Percentiles rank a stretch among this genome's conserved stretches.
phyloP scores from a whole-genome alignment of 768 basidiomycete species.

The Hericium coralloides region DNA sequence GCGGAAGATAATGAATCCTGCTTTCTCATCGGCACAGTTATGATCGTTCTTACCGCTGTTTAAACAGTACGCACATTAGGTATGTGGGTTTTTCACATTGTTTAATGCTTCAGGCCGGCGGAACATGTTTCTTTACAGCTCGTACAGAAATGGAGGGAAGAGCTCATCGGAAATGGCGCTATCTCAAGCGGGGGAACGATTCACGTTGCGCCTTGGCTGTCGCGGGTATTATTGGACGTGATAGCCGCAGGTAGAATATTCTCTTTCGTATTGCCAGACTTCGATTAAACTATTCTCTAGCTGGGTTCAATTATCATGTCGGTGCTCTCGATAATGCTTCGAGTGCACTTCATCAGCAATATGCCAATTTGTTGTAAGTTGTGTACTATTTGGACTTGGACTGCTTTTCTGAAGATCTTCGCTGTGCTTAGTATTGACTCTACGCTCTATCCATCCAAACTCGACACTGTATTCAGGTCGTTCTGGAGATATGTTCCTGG shows the following conservation, averaged over 20 bases:
- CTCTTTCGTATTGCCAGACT: neutral
- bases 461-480: constrained; percentile 7
- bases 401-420: neutral
- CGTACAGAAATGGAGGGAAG: neutral
- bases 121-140: neutral
- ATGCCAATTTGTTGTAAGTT: neutral
- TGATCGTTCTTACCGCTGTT: neutral
- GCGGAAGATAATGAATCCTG: constrained; percentile 2
- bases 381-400: too few species aligned
- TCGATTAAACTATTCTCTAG: neutral
- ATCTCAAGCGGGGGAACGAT: neutral
- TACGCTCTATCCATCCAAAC: constrained; percentile 7
- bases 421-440: constrained; percentile 5
- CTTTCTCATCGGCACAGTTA: neutral
- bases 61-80: neutral
- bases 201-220: neutral
- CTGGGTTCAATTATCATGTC: neutral
- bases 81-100: neutral
- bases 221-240: neutral
- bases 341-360: neutral
- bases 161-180: neutral
- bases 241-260: neutral
- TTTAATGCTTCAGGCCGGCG: too few species aligned
- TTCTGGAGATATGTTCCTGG: constrained; percentile 8
- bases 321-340: neutral